Conservation (phyloP, 176 grass and related monocot species). For the Oryza punctata region DNA sequence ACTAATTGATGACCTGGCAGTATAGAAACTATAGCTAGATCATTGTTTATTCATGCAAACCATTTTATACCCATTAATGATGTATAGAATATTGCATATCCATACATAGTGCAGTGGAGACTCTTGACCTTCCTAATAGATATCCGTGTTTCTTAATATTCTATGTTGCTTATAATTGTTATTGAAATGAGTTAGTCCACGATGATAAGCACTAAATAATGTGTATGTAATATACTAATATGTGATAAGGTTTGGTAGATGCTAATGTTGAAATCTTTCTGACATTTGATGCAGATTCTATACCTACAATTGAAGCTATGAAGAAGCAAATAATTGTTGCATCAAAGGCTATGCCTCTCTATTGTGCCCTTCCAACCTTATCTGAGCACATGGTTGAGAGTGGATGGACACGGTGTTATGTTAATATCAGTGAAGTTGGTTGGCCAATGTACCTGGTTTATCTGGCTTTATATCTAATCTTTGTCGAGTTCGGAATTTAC, state of each 20-base stretch:
- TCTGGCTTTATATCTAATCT: slow-evolving; percentile 61
- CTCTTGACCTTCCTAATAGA: neutral
- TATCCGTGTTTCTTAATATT: neutral
- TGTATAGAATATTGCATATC: neutral
- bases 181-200: neutral
- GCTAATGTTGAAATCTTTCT: neutral
- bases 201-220: neutral
- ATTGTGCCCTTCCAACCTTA: slow-evolving; percentile 70
- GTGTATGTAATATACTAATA: slow-evolving; percentile 16
- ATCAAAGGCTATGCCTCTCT: slow-evolving; percentile 84
- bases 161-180: neutral
- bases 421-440: slow-evolving; percentile 68
- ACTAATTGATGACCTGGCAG: neutral
- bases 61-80: neutral
- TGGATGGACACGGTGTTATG: slow-evolving; percentile 86
- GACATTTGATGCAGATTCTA: slow-evolving; percentile 59
- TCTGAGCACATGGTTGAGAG: slow-evolving; percentile 89
- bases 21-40: neutral
- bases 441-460: slow-evolving; percentile 60
- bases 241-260: slow-evolving; percentile 22
- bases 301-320: slow-evolving; percentile 86
- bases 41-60: neutral
- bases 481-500: slow-evolving; percentile 94
- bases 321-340: slow-evolving; percentile 86
- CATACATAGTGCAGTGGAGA: neutral